These are phyloP conservation scores for Colletotrichum echinochloae DNA, from an alignment of 2,329 filamentous ascomycete genomes.

Conservation along the genomic window DNA sequence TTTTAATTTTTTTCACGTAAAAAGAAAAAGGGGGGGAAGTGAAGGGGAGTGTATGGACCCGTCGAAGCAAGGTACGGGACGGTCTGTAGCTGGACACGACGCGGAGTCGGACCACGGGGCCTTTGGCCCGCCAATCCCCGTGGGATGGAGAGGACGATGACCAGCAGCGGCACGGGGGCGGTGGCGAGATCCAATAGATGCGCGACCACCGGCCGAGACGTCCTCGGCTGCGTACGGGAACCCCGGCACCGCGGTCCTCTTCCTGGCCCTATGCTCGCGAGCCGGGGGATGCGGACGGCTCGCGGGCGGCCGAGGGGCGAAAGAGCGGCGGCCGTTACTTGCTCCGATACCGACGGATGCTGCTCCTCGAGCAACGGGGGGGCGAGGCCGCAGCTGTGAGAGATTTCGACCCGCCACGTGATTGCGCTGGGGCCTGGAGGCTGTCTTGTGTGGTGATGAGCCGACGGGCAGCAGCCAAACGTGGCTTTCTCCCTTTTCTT, in stretches of 20 bases:
- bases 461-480: too few relatives aligned
- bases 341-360: background rate
- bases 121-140: too few relatives aligned
- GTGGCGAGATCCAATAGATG: background rate
- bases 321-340: constrained; percentile 6
- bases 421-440: too few relatives aligned
- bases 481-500: too few relatives aligned
- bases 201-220: background rate
- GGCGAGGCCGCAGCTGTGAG: background rate
- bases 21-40: background rate
- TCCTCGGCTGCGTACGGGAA: background rate
- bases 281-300: background rate
- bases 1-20: background rate
- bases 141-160: background rate
- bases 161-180: background rate
- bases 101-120: too few relatives aligned
- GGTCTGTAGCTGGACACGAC: too few relatives aligned
- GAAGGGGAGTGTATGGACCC: constrained; percentile 14
- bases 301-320: background rate
- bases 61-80: background rate
- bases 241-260: background rate
- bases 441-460: background rate
- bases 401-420: too few relatives aligned
- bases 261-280: background rate
- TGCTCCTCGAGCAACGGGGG: constrained; percentile 13